A percentile compares a stretch with the other conserved stretches of the same genome.
Evolutionary conservation across 2,329 filamentous ascomycete genomes (phyloP).

Genomic region (Fusarium miscanthi): DNA sequence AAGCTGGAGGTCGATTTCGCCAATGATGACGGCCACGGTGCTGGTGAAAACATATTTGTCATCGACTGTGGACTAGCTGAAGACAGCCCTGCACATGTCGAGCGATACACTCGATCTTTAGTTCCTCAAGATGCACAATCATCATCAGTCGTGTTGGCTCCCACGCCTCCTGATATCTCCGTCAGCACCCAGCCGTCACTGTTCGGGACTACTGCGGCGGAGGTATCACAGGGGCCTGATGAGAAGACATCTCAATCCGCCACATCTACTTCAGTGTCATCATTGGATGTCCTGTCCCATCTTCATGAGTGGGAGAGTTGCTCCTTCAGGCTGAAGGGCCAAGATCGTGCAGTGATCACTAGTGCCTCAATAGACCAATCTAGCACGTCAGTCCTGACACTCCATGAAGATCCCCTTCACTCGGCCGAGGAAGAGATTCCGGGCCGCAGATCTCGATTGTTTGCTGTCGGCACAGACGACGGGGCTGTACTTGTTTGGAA

Average conservation of each 20-base stretch:
- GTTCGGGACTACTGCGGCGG: conserved; percentile 43
- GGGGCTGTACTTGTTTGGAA: conserved; percentile 90
- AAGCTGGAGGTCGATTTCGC: conserved; percentile 90
- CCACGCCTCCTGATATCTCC: conserved; percentile 4
- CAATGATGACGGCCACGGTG: conserved; percentile 78
- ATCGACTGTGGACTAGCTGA: conserved; percentile 78
- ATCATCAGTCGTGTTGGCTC: conserved; percentile 13
- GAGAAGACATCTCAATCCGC: conserved; percentile 38
- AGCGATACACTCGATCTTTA: conserved; percentile 56
- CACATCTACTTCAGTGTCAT: conserved; percentile 39
- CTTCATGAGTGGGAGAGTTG: conserved; percentile 49
- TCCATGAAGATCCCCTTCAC: conserved; percentile 79
- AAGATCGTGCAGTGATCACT: conserved; percentile 72
- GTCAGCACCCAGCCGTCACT: conserved; percentile 40
- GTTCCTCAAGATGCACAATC: conserved; percentile 28
- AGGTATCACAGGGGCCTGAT: conserved; percentile 22
- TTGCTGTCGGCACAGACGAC: conserved; percentile 82
- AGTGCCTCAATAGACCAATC: conserved; percentile 80
- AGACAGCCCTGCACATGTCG: conserved; percentile 57
- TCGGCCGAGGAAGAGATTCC: conserved; percentile 73
- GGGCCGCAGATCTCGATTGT: conserved; percentile 82
- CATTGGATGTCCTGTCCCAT: conserved; percentile 17
- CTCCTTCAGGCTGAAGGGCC: conserved; percentile 63
- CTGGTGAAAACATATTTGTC: conserved; percentile 81
- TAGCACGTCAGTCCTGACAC: conserved; percentile 74